Evolutionary conservation across 768 basidiomycete genomes (phyloP).

Genomic region (Brasilioporus rufonigricans): DNA sequence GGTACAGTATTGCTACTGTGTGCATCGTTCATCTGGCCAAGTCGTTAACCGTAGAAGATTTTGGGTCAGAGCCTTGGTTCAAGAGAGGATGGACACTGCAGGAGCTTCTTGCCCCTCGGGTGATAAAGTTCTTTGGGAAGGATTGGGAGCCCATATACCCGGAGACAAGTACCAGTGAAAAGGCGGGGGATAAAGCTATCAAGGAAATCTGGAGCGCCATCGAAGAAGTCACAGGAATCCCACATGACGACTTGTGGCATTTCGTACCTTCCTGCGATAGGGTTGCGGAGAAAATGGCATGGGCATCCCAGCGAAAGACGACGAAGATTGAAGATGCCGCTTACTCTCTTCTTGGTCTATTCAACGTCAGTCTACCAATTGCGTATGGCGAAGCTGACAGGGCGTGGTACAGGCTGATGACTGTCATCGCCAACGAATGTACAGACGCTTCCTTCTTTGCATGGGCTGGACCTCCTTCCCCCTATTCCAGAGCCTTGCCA

Average conservation of each 20-base stretch:
- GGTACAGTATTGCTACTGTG: slow-evolving; percentile 24
- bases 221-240: slow-evolving; percentile 12
- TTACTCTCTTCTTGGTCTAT: slow-evolving; percentile 25
- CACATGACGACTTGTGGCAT: slow-evolving; percentile 5
- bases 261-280: slow-evolving; percentile 11
- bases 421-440: slow-evolving; percentile 12
- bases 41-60: slow-evolving; percentile 8
- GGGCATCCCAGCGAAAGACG: slow-evolving; percentile 27
- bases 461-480: slow-evolving; percentile 12
- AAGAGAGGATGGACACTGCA: slow-evolving; percentile 22
- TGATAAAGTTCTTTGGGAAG: slow-evolving; percentile 18
- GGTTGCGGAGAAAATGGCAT: slow-evolving; percentile 20
- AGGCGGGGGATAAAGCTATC: slow-evolving; percentile 10
- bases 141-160: slow-evolving; percentile 17
- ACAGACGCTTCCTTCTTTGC: slow-evolving; percentile 11
- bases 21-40: slow-evolving; percentile 23
- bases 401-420: slow-evolving; percentile 23
- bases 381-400: slow-evolving; percentile 24
- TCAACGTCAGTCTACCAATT: slow-evolving; percentile 22
- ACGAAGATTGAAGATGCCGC: slow-evolving; percentile 24
- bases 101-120: slow-evolving; percentile 13
- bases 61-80: slow-evolving; percentile 22
- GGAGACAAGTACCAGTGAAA: background rate
- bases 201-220: slow-evolving; percentile 10
- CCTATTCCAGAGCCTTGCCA: slow-evolving; percentile 10